Base-by-base conservation (phyloP, 2,329 filamentous ascomycete species). In the Epichloe uncinata region DNA sequence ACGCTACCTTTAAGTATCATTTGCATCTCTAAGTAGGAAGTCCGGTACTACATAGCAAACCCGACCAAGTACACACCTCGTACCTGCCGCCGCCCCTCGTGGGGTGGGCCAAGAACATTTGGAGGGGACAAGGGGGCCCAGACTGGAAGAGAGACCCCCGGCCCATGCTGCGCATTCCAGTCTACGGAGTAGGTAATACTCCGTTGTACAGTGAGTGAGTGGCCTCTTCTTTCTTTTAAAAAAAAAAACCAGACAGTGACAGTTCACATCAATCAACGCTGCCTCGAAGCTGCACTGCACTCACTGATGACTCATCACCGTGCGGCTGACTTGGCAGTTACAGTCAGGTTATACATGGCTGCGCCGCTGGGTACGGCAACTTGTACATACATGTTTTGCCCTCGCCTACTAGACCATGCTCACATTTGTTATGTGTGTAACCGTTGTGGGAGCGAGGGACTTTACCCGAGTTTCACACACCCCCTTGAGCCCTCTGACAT, bases 1-100 rank as follows among this genome's bases (percentile, higher is more conserved):
- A 38, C 41, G 40, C 45, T 50, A 13, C 47, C 52, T 38, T 55
- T 55, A 54, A 55, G 54, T 53, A 54, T 42, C 9, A 41, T 45
- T 45, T 45, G 30, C 45, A 49, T 40, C 42, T 42, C 13, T 13
- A 16, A 16, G 34, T 30, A 18, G n/a, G 15, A 34, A 22, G 41
- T 26, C 38, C 49, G 18, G 47, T 51, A 42, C 45, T 42, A 26
- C 22, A 26, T 7, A 49, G 45, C 47, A 48, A 40, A 46, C 35
- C 20, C 20, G 43, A 37, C 30, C 22, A 44, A 50, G 46, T 52
- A 50, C 50, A 54, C 54, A 34, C 47, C 54, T 55, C 50, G 54
- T 52, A 50, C 53, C 52, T 52, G 48, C 45, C 50, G 47, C 49
- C 45, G 50, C 46, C 48, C 50, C 52, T 47, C 47, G 50, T 46